Percentiles rank a stretch among this genome's conserved stretches.
phyloP scores from a whole-genome alignment of 495 filamentous ascomycete genomes.

The Penicillium herquei region DNA sequence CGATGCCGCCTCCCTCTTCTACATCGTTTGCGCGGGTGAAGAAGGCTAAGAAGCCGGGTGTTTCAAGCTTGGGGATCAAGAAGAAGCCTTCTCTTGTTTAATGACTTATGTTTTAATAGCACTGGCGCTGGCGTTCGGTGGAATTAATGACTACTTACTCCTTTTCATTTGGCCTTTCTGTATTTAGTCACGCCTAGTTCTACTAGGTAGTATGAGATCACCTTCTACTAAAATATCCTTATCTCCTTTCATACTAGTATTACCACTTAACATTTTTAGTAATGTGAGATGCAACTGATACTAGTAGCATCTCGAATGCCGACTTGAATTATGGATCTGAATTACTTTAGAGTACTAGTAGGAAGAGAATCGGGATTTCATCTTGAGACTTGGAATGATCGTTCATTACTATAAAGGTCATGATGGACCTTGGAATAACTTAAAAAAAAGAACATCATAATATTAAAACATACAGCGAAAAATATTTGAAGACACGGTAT shows the following conservation, averaged over 20 bases:
- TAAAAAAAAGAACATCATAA: too few relatives aligned
- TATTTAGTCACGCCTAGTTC: too few relatives aligned
- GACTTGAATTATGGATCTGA: not conserved
- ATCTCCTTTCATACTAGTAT: too few relatives aligned
- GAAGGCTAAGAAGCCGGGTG: conserved; percentile 80
- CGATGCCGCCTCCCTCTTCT: conserved; percentile 47
- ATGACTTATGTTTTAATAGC: conserved; percentile 7
- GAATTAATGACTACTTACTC: not conserved
- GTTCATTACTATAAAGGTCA: not conserved
- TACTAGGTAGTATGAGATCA: too few relatives aligned
- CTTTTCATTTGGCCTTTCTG: too few relatives aligned
- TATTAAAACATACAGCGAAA: conserved; percentile 21
- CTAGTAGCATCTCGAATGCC: too few relatives aligned
- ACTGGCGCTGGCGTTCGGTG: conserved; percentile 11
- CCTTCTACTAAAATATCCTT: too few relatives aligned
- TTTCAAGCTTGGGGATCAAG: conserved; percentile 80
- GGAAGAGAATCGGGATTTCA: too few relatives aligned
- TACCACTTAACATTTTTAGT: too few relatives aligned
- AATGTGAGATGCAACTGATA: too few relatives aligned
- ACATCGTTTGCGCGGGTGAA: conserved; percentile 73
- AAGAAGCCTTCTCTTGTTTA: conserved; percentile 66
- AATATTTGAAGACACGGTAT: conserved; percentile 22
- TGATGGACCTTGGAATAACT: not conserved
- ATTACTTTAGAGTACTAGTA: too few relatives aligned
- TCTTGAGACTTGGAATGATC: too few relatives aligned